Base-by-base conservation (phyloP, 23 red algal genomes). In the Gracilaria domingensis region DNA sequence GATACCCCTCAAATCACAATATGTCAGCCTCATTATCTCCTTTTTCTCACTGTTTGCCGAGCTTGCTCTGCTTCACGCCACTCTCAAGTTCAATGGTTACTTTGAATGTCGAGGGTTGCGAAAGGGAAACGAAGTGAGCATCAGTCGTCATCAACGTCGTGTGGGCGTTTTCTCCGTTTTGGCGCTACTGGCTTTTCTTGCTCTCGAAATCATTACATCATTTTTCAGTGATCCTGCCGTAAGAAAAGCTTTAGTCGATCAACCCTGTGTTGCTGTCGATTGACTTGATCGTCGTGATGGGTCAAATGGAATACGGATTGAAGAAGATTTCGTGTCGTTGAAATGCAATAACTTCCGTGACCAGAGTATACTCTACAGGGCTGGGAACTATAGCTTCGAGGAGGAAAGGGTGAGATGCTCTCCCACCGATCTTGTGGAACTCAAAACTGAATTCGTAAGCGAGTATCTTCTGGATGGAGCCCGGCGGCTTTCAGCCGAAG, bases 401-500 rank as follows among this genome's bases (percentile, higher is more conserved):
- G 64, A 69, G 32, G 33, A 69, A 36, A 28, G 64, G 28, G 64
- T 69, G 64, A 69, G 59, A 64, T 64, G 59, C 24, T 64, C 59
- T 32, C 28, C 59, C 12, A 32, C 24, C 59, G 16, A 9, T 12
- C 1, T 62, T 62, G 24, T 62, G 59, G 59, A 62, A 30, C 12
- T 30, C 24, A 30, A 62, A 6, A 30, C 59, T 30, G 59, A 62
- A 59, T 4, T 20, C 14, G 55, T 59, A 59, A 59, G 55, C 23
- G 55, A 59, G 59, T 29, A 62, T 29, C 59, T 30, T 62, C 59
- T 62, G 24, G 24, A 62, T 8, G 59, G 59, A 62, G 23, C 59
- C 4, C 24, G 26, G 18, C 23, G 24, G 26, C 26, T 12, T 4
- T 29, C 59, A 30, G 24, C 26, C 4, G 26, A 62, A 30, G 26